Base-by-base conservation (phyloP, 202 grass and related monocot genomes). In the Schoenoplectus triqueter region DNA sequence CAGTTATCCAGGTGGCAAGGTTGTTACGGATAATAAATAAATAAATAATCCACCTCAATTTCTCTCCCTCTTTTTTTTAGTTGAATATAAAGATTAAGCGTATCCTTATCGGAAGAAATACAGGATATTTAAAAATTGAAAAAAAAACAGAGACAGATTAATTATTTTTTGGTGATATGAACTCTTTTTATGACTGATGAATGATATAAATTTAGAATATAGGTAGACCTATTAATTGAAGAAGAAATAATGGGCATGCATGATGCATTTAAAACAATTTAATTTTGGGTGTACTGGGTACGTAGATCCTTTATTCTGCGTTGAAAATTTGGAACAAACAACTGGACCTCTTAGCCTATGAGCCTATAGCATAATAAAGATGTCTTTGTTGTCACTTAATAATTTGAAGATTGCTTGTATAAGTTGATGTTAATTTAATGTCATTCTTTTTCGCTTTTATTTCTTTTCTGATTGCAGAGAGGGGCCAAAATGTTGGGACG, bases 241-340 rank as follows among this genome's bases (percentile, higher is more conserved):
- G 66, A 71, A 48, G 10, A 67, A 46, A 8, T 19, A 48, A 71
- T 67, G n/a, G 45, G 3, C 45, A 75, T 56, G 39, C 3, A 13
- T 55, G 7, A 1, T 56, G 49, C 19, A 56, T 56, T 31, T 31
- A 31, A 76, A 39, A 56, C 6, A 39, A 7, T 76, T 55, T 18
- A 1, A 18, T 55, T 76, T 76, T 5, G 7, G 50, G 50, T 20
- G 50, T 56, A 76, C 31, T 31, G 4, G 56, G 13, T 59, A 59
- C 56, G 51, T 22, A 49, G 2, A 56, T 76, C 50, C 73, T 56
- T 31, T 31, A 31, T 31, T 31, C 31, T 31, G 20, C 73, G 50
- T 76, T 76, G 20, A 76, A 76, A 56, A 40, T 14, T 52, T 75
- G 72, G 21, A 7, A 54, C 49, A 75, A 56, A 75, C 71, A 75